Evolutionary conservation across 768 basidiomycete species (phyloP), one percentile per base, ranked within the genome.

Genomic region (Panaeolus papilionaceus): DNA sequence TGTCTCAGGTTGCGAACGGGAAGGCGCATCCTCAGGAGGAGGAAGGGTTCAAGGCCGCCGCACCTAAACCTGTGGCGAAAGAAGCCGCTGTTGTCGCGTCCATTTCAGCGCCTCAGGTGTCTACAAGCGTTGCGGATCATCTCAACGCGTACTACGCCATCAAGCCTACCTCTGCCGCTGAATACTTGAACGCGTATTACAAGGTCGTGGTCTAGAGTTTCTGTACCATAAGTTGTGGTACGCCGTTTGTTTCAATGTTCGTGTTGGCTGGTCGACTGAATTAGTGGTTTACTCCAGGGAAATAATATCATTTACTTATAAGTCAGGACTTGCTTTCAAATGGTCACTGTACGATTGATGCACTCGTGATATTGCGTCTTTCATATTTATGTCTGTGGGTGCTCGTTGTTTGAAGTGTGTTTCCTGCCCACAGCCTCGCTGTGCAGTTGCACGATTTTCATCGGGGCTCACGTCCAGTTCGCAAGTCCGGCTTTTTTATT

Each of bases 131-230:
- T 12, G 26, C 14, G 28, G 26, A 58, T 1, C 37, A 58, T 7
- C 54, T 58, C 10, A 37, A 58, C 14, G 28, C 26, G 54, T 58
- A 58, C 28, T 58, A 58, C 33, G 54, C 54, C 6, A n/a, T 58
- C n/a, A 28, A 37, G 14, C 54, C 54, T 3, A 58, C 10, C 14
- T 33, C 9, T 7, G 54, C 54, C 14, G 33, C 12, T 16, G 54
- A 58, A 7, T 58, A 58, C 33, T 23, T 58, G 54, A 58, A 58
- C 10, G 11, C 54, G 11, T 58, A 58, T 58, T 58, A 58, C n/a
- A 58, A 58, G 10, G 28, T 28, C 16, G 26, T 16, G 4, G 54
- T 10, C 20, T 49, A 49, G 47, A 49, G 47, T 11, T 20, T 45
- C 2, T 8, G 10, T 9, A 9, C 14, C 39, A 8, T 1, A 40